phyloP scores from a whole-genome alignment of 352 stramenopile genomes.

The Pythium dissotocum region DNA sequence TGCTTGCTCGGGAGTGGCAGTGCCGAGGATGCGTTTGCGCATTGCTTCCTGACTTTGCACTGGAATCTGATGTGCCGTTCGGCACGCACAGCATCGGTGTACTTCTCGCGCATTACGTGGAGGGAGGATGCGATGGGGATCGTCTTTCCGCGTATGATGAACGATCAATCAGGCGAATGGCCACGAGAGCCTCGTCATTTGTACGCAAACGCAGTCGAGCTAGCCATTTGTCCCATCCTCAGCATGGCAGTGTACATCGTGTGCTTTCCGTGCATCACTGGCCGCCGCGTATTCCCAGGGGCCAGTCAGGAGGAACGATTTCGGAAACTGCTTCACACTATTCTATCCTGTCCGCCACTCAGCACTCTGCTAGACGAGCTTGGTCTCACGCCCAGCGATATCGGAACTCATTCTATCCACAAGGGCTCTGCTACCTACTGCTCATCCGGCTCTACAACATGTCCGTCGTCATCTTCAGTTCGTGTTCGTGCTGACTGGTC shows the following conservation, averaged over 20 bases:
- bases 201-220: slow-evolving; percentile 29
- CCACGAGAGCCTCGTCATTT: slow-evolving; percentile 31
- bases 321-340: slow-evolving; percentile 10
- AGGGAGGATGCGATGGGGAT: slow-evolving; percentile 31
- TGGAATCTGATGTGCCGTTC: slow-evolving; percentile 31
- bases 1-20: slow-evolving; percentile 4
- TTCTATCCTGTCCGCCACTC: slow-evolving; percentile 3
- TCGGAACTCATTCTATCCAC: slow-evolving; percentile 24
- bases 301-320: slow-evolving; percentile 25
- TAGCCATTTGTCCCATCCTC: slow-evolving; percentile 31
- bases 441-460: slow-evolving; percentile 24
- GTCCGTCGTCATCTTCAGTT: slow-evolving; percentile 19
- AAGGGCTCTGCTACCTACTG: slow-evolving; percentile 28
- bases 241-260: slow-evolving; percentile 24
- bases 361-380: slow-evolving; percentile 14
- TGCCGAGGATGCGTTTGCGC: slow-evolving; percentile 5
- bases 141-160: slow-evolving; percentile 35
- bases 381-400: slow-evolving; percentile 13
- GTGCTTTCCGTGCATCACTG: slow-evolving; percentile 7
- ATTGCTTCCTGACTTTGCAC: slow-evolving; percentile 9
- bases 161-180: slow-evolving; percentile 25
- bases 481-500: slow-evolving; percentile 24
- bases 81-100: slow-evolving; percentile 22
- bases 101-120: slow-evolving; percentile 27
- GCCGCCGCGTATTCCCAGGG: slow-evolving; percentile 14